Evolutionary conservation across 768 basidiomycete genomes (phyloP).

Genomic region (Boletus insuetus): DNA sequence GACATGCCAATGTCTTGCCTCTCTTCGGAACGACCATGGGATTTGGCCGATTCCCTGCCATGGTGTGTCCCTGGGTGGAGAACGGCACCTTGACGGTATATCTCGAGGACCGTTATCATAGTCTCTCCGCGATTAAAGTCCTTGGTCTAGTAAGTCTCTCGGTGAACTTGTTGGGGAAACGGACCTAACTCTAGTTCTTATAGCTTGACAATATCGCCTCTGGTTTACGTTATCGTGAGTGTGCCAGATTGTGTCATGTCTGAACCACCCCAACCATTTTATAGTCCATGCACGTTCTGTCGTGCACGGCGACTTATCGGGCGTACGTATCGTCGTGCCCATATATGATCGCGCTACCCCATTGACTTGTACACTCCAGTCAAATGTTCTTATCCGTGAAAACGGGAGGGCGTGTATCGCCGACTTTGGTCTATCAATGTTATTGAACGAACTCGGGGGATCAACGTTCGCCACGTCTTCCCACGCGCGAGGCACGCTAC

Average conservation of each 20-base stretch:
- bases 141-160: neutral
- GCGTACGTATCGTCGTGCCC: constrained; percentile 1
- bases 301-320: constrained; percentile 21
- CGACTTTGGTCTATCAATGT: too few species aligned
- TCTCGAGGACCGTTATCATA: constrained; percentile 8
- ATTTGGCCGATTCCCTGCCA: too few species aligned
- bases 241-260: too few species aligned
- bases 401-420: too few species aligned
- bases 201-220: constrained; percentile 8
- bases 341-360: neutral
- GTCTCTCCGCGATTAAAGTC: neutral
- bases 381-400: too few species aligned
- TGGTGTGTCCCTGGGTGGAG: too few species aligned
- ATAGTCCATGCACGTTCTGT: constrained; percentile 17
- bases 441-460: neutral
- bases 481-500: constrained; percentile 7
- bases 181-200: neutral
- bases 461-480: constrained; percentile 19
- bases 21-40: too few species aligned
- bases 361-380: neutral
- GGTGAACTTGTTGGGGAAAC: too few species aligned
- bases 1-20: too few species aligned
- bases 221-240: too few species aligned
- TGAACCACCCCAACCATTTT: too few species aligned
- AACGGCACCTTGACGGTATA: constrained; percentile 6